Evolutionary conservation across 2,329 filamentous ascomycete genomes (phyloP).

Genomic region (Claviceps pazoutovae): DNA sequence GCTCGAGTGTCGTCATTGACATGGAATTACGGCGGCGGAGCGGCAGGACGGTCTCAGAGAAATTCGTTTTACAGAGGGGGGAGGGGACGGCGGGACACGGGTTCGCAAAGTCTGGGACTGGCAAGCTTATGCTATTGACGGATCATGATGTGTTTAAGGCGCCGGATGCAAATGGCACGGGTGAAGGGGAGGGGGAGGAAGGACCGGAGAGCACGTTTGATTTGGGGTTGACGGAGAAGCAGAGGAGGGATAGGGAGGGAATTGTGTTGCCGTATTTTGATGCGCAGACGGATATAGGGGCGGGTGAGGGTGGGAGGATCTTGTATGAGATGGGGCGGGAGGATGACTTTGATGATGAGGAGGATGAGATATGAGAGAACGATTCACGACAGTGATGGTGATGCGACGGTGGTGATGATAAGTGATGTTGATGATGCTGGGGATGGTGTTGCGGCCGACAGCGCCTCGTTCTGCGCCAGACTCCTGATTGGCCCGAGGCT

Average conservation of each 20-base stretch:
- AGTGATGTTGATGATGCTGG: background rate
- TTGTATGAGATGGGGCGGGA: slow-evolving; percentile 93
- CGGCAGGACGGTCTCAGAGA: slow-evolving; percentile 62
- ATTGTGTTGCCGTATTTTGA: slow-evolving; percentile 94
- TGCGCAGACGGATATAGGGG: slow-evolving; percentile 67
- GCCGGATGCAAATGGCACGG: slow-evolving; percentile 21
- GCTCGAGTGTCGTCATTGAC: slow-evolving; percentile 52
- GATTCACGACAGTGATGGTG: background rate
- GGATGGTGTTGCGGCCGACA: background rate
- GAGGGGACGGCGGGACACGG: slow-evolving; percentile 6
- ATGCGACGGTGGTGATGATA: background rate
- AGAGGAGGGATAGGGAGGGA: slow-evolving; percentile 70
- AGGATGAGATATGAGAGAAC: slow-evolving; percentile 72
- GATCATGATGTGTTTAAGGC: slow-evolving; percentile 60
- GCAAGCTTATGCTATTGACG: slow-evolving; percentile 46
- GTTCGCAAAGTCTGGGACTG: slow-evolving; percentile 10
- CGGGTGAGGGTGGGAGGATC: slow-evolving; percentile 81
- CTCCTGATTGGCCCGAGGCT: slow-evolving; percentile 9
- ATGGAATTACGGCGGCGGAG: slow-evolving; percentile 80
- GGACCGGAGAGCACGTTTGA: slow-evolving; percentile 68
- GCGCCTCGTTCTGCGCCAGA: background rate
- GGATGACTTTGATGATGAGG: slow-evolving; percentile 93
- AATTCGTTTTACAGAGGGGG: slow-evolving; percentile 33
- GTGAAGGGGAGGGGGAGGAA: slow-evolving; percentile 34
- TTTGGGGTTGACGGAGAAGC: slow-evolving; percentile 77